Conservation (phyloP, 371 early-diverging fungal genomes). For the Syncephalastrum racemosum region DNA sequence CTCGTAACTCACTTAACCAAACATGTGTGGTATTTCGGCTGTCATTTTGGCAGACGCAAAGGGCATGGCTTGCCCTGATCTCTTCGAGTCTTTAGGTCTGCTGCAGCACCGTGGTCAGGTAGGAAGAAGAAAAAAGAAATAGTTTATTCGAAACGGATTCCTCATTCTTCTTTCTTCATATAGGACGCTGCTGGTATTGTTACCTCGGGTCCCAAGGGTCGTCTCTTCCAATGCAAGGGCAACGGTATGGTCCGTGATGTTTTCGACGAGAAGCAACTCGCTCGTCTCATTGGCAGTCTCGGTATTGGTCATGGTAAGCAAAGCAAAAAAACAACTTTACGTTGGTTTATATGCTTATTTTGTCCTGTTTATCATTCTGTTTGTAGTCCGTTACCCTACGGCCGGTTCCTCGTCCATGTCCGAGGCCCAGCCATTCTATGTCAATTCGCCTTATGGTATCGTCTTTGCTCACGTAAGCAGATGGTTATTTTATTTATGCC, state of each 20-base stretch:
- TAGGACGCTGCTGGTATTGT: constrained; percentile 98
- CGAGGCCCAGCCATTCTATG: constrained; percentile 98
- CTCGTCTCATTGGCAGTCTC: constrained; percentile 80
- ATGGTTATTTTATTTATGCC: neutral
- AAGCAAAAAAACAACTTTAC: neutral
- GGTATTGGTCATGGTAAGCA: constrained; percentile 95
- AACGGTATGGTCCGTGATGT: constrained; percentile 98
- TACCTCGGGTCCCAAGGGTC: constrained; percentile 94
- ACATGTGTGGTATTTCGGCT: constrained; percentile 93
- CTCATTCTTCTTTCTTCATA: constrained; percentile 1
- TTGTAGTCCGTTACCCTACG: constrained; percentile 93
- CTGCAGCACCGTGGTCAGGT: constrained; percentile 98
- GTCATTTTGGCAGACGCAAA: constrained; percentile 80
- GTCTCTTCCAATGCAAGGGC: constrained; percentile 96
- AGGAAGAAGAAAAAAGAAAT: constrained; percentile 19
- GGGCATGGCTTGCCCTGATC: constrained; percentile 76
- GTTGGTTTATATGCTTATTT: constrained; percentile 7
- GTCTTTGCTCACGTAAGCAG: constrained; percentile 89
- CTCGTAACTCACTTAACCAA: constrained; percentile 10
- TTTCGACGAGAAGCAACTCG: constrained; percentile 77
- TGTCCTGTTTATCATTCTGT: neutral
- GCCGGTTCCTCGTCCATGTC: constrained; percentile 92
- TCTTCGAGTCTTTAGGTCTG: constrained; percentile 90
- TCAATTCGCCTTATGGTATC: constrained; percentile 97
- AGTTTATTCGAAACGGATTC: neutral